Evolutionary conservation across 1,284 basidiomycete genomes (phyloP).

Genomic region (Trametes hirsuta): DNA sequence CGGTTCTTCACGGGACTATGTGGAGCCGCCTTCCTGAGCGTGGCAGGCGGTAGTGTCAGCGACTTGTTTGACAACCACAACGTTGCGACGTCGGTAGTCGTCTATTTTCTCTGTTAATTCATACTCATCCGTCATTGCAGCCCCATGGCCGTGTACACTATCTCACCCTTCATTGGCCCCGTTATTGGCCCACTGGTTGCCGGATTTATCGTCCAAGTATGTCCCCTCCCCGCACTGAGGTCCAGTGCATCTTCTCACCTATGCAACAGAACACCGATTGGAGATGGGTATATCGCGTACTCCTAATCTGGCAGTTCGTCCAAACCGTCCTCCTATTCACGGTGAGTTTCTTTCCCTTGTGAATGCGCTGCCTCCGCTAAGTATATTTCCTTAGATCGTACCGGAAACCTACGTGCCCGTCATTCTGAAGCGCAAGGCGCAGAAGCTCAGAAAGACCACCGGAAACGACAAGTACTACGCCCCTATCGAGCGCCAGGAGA

Average conservation of each 20-base stretch:
- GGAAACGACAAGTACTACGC: constrained; percentile 59
- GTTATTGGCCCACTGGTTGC: constrained; percentile 64
- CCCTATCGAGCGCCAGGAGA: constrained; percentile 53
- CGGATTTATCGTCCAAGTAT: constrained; percentile 49
- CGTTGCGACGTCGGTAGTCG: constrained; percentile 61
- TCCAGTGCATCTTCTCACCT: background rate
- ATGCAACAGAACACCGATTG: constrained; percentile 57
- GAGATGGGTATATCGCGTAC: constrained; percentile 79
- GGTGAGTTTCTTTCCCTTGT: constrained; percentile 40
- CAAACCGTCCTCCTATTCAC: constrained; percentile 49
- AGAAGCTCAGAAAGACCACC: constrained; percentile 54
- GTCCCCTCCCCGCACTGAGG: constrained; percentile 7
- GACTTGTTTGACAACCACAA: constrained; percentile 70
- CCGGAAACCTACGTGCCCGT: constrained; percentile 80
- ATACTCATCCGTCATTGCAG: constrained; percentile 37
- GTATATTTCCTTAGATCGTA: constrained; percentile 45
- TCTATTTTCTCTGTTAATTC: background rate
- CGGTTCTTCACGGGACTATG: constrained; percentile 73
- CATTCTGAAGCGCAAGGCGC: constrained; percentile 62
- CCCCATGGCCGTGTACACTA: constrained; percentile 79
- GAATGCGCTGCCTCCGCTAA: background rate
- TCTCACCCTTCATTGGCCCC: constrained; percentile 77
- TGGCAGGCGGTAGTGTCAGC: constrained; percentile 79
- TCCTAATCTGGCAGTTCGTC: constrained; percentile 64
- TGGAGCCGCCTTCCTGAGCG: constrained; percentile 77